phyloP scores from a whole-genome alignment of 1,284 basidiomycete species.

The Leucoagaricus sp. region DNA sequence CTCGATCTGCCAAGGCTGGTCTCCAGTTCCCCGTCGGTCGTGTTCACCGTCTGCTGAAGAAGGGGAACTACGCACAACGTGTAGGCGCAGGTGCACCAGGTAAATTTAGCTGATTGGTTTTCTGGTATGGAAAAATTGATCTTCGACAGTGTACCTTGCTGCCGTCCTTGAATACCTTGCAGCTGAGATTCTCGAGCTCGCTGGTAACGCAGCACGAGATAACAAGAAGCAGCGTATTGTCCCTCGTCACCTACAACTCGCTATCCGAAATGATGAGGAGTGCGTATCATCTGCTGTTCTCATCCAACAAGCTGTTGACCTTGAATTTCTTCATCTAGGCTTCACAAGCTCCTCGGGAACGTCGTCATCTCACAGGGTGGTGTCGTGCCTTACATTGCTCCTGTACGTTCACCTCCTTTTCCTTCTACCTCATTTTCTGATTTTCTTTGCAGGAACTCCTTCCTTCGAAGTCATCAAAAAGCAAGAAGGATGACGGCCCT shows the following conservation, averaged over 20 bases:
- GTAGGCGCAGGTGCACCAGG: constrained; percentile 81
- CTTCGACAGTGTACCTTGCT: constrained; percentile 75
- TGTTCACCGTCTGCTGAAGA: constrained; percentile 89
- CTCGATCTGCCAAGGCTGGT: constrained; percentile 81
- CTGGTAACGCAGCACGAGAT: constrained; percentile 80
- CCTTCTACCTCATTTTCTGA: constrained; percentile 10
- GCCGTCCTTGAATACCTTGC: constrained; percentile 84
- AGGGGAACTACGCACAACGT: constrained; percentile 85
- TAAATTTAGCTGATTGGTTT: constrained; percentile 33
- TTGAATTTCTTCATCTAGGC: constrained; percentile 17
- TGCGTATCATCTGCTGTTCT: constrained; percentile 27
- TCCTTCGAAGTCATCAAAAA: constrained; percentile 35
- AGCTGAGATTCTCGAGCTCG: constrained; percentile 87
- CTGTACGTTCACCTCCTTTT: background rate
- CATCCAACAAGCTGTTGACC: background rate
- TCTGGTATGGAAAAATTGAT: background rate
- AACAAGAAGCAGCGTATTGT: constrained; percentile 90
- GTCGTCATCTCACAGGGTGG: constrained; percentile 89
- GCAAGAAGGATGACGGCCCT: constrained; percentile 31
- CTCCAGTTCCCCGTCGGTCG: constrained; percentile 90
- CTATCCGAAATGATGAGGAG: constrained; percentile 88
- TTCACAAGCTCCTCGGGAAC: constrained; percentile 48
- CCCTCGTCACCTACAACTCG: constrained; percentile 85
- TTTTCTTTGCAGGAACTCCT: constrained; percentile 33
- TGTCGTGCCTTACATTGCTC: constrained; percentile 44